Conservation (phyloP, 2,329 filamentous ascomycete species). For the Penicillium sp. region DNA sequence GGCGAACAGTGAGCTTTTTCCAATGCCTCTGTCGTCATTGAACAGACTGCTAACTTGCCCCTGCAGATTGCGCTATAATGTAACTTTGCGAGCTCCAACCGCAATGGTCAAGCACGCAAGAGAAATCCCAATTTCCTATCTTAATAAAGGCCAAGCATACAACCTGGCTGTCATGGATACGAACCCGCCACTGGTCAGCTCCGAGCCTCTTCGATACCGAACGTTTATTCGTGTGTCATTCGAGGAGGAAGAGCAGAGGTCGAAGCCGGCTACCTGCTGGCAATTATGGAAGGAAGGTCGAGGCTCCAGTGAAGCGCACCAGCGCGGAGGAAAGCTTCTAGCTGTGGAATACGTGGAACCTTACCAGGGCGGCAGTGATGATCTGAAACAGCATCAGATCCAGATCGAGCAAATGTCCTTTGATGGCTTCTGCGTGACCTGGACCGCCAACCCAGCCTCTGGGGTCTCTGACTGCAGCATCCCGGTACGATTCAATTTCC, state of each 20-base stretch:
- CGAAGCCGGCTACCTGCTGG: constrained; percentile 80
- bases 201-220: constrained; percentile 69
- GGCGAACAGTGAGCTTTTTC: constrained; percentile 54
- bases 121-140: constrained; percentile 94
- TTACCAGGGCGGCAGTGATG: constrained; percentile 54
- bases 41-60: constrained; percentile 14
- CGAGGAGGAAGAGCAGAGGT: constrained; percentile 89
- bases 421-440: constrained; percentile 88
- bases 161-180: constrained; percentile 81
- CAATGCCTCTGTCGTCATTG: background rate
- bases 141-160: constrained; percentile 97
- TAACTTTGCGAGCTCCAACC: constrained; percentile 86
- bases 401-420: constrained; percentile 77
- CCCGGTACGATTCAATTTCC: constrained; percentile 93
- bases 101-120: constrained; percentile 85
- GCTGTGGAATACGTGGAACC: constrained; percentile 89
- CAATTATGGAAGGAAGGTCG: constrained; percentile 94
- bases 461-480: constrained; percentile 74
- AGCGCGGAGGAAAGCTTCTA: constrained; percentile 85
- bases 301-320: constrained; percentile 92
- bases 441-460: constrained; percentile 68
- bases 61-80: constrained; percentile 76
- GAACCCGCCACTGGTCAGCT: constrained; percentile 56
- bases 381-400: constrained; percentile 59
- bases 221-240: constrained; percentile 95